A percentile compares a stretch with the other conserved stretches of the same genome.
phyloP scores from a whole-genome alignment of 768 basidiomycete genomes.

The Panaeolus papilionaceus region DNA sequence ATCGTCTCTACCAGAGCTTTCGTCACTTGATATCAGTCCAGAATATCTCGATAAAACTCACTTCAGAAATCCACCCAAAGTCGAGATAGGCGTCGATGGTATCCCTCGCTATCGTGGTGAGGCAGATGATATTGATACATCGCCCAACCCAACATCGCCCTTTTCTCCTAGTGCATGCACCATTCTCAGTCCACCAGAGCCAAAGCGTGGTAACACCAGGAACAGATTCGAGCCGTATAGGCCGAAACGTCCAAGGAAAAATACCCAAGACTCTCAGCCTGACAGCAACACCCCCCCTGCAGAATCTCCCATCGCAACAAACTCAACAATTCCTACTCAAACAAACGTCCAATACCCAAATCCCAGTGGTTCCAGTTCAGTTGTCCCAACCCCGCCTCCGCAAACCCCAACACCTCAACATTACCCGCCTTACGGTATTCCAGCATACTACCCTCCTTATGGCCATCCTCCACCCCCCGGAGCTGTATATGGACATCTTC shows the following conservation, averaged over 20 bases:
- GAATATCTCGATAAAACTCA: constrained; percentile 91
- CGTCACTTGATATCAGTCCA: constrained; percentile 83
- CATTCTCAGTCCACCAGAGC: constrained; percentile 32
- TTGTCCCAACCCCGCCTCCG: not conserved
- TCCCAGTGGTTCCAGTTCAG: constrained; percentile 12
- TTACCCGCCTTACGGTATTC: constrained; percentile 28
- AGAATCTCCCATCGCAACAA: constrained; percentile 24
- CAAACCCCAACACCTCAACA: constrained; percentile 18
- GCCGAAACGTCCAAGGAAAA: constrained; percentile 45
- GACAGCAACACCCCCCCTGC: constrained; percentile 26
- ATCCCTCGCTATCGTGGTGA: constrained; percentile 83
- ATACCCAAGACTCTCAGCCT: constrained; percentile 33
- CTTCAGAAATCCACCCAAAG: constrained; percentile 89
- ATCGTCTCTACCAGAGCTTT: constrained; percentile 87
- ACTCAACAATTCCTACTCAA: constrained; percentile 24
- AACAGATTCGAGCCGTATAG: constrained; percentile 53
- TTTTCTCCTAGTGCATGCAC: constrained; percentile 36
- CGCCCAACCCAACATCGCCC: constrained; percentile 47
- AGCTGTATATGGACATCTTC: constrained; percentile 23
- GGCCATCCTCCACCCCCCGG: constrained; percentile 27
- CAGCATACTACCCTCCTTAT: constrained; percentile 24
- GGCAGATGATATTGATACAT: constrained; percentile 70
- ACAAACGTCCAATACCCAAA: constrained; percentile 19
- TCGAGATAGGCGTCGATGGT: constrained; percentile 87
- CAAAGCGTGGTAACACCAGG: constrained; percentile 39